Evolutionary conservation across 1,284 basidiomycete species (phyloP).

Genomic region (Takashimella koratensis): DNA sequence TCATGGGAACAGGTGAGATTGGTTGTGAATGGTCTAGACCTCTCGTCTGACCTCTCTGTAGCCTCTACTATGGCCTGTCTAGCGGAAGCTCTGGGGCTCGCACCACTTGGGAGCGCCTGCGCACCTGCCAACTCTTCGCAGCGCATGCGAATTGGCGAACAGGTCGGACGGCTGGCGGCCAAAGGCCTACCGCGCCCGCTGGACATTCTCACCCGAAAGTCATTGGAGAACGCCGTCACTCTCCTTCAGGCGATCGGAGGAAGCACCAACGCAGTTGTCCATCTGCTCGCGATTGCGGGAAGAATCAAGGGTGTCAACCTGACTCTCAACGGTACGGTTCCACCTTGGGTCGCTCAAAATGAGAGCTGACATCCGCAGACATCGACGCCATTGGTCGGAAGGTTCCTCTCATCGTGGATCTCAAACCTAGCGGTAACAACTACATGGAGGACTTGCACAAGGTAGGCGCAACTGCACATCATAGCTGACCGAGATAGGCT

Average conservation of each 20-base stretch:
- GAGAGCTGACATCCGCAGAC: slow-evolving; percentile 23
- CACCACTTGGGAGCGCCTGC: slow-evolving; percentile 41
- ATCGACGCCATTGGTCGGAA: slow-evolving; percentile 46
- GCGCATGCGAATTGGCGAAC: slow-evolving; percentile 41
- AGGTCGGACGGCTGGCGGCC: slow-evolving; percentile 29
- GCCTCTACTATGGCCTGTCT: slow-evolving; percentile 48
- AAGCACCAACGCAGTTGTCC: slow-evolving; percentile 51
- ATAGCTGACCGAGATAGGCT: slow-evolving; percentile 23
- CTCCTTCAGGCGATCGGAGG: slow-evolving; percentile 51
- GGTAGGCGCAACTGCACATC: background rate
- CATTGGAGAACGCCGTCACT: slow-evolving; percentile 52
- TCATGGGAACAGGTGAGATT: slow-evolving; percentile 48
- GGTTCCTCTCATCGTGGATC: slow-evolving; percentile 50
- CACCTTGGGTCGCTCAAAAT: too few species aligned
- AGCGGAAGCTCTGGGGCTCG: slow-evolving; percentile 43
- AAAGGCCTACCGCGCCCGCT: slow-evolving; percentile 33
- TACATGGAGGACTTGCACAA: slow-evolving; percentile 52
- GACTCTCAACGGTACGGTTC: slow-evolving; percentile 40
- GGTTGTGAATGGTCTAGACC: too few species aligned
- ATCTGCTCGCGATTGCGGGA: slow-evolving; percentile 51
- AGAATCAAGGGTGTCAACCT: slow-evolving; percentile 45
- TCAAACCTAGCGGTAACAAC: slow-evolving; percentile 51
- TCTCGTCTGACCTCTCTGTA: too few species aligned
- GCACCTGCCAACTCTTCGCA: slow-evolving; percentile 40
- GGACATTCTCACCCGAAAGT: slow-evolving; percentile 47